Evolutionary conservation across 1,284 basidiomycete genomes (phyloP).

Genomic region (Sporisorium sorghi): DNA sequence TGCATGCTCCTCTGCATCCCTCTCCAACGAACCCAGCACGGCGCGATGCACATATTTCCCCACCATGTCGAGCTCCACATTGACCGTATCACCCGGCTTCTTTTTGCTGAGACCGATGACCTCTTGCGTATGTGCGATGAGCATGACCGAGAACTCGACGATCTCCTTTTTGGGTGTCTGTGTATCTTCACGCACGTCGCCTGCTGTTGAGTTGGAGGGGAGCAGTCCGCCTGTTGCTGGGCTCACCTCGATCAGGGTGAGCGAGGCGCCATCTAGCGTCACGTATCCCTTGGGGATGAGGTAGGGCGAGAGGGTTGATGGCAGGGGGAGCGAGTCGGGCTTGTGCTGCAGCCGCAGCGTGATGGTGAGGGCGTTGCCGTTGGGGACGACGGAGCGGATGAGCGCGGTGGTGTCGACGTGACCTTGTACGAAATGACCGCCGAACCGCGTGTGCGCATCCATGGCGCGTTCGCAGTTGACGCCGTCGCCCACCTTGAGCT

Average conservation of each 20-base stretch:
- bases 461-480: conserved; percentile 97
- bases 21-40: conserved; percentile 52
- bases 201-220: conserved; percentile 50
- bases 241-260: conserved; percentile 85
- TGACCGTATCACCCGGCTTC: conserved; percentile 64
- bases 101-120: conserved; percentile 64
- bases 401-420: conserved; percentile 82
- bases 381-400: conserved; percentile 74
- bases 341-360: conserved; percentile 75
- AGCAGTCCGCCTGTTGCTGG: conserved; percentile 59
- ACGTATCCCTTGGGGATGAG: conserved; percentile 97
- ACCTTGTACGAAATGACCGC: conserved; percentile 92
- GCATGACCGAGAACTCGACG: conserved; percentile 68
- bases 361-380: conserved; percentile 88
- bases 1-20: conserved; percentile 36
- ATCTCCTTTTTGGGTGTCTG: conserved; percentile 50
- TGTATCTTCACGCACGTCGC: conserved; percentile 41
- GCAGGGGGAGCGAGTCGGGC: conserved; percentile 72
- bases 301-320: conserved; percentile 80
- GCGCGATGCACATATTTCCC: conserved; percentile 67
- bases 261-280: conserved; percentile 91
- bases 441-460: conserved; percentile 88
- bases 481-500: conserved; percentile 80
- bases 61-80: conserved; percentile 69
- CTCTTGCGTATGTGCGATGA: conserved; percentile 68